Evolutionary conservation across 2,329 filamentous ascomycete species (phyloP).

Genomic region (Pezizomycotina sp.): DNA sequence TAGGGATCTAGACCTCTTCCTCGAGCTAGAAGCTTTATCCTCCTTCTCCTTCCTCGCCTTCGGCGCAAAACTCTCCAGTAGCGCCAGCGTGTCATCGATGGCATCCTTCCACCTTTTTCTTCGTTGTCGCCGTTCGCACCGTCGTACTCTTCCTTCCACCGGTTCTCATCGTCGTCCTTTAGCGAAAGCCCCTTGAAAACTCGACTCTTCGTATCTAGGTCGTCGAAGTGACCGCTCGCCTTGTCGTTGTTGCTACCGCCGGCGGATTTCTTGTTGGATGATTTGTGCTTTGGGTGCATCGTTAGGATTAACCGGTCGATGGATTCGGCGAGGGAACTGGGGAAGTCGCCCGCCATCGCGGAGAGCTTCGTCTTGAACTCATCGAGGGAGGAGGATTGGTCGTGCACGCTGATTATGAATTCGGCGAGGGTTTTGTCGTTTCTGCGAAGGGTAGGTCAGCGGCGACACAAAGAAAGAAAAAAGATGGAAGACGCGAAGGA

Average conservation of each 20-base stretch:
- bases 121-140: conserved; percentile 26
- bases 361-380: conserved; percentile 64
- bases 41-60: conserved; percentile 36
- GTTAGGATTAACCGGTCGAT: conserved; percentile 75
- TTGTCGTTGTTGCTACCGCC: conserved; percentile 30
- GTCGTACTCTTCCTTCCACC: conserved; percentile 35
- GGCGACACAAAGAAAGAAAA: conserved; percentile 1
- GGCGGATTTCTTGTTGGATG: conserved; percentile 33
- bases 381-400: conserved; percentile 50
- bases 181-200: conserved; percentile 84
- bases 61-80: conserved; percentile 69
- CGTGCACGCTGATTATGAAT: conserved; percentile 82
- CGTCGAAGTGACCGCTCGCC: conserved; percentile 31
- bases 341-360: conserved; percentile 66
- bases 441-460: conserved; percentile 8
- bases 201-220: conserved; percentile 55
- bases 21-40: conserved; percentile 27
- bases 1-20: conserved; percentile 36
- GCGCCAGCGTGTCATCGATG: conserved; percentile 82
- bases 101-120: conserved; percentile 36
- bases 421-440: conserved; percentile 90
- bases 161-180: conserved; percentile 53
- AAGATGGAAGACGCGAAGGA: neutral
- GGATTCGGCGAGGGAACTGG: conserved; percentile 72
- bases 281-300: conserved; percentile 83